Conservation (phyloP, 129 eudicot species). For the Chrysanthemum seticuspe region DNA sequence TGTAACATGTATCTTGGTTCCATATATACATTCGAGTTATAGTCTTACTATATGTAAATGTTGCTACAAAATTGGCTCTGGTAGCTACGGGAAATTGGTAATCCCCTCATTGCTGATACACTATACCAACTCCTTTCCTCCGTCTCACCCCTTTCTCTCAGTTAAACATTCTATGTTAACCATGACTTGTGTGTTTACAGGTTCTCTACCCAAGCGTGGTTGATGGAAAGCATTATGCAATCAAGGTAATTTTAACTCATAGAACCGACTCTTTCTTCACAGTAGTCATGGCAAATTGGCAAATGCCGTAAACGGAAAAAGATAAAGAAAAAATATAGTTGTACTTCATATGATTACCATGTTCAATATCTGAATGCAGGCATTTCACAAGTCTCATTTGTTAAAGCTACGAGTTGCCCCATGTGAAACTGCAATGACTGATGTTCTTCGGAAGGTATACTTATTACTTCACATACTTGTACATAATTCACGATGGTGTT, state of each 20-base stretch:
- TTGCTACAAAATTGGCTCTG: conserved; percentile 74
- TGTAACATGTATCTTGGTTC: conserved; percentile 21
- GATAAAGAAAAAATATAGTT: not conserved
- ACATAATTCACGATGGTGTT: too few relatives aligned
- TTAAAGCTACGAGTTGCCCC: conserved; percentile 86
- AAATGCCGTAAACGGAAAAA: not conserved
- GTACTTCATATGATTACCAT: not conserved
- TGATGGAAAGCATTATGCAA: conserved; percentile 92
- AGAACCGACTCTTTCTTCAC: not conserved
- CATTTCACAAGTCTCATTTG: conserved; percentile 93
- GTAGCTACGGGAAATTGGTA: conserved; percentile 93
- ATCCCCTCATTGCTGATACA: conserved; percentile 18
- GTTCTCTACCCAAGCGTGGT: conserved; percentile 76
- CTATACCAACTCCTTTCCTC: not conserved
- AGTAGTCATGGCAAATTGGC: not conserved
- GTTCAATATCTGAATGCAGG: conserved; percentile 45
- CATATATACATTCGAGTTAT: too few relatives aligned
- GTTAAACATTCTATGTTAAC: not conserved
- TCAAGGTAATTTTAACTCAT: conserved; percentile 51
- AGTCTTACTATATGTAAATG: not conserved
- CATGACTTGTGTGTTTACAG: conserved; percentile 35
- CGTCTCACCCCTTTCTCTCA: too few relatives aligned
- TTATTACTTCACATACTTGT: not conserved
- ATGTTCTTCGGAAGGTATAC: conserved; percentile 85
- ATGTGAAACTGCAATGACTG: conserved; percentile 94